A percentile compares a stretch with the other conserved stretches of the same genome.
Evolutionary conservation across 179 eudicot species (phyloP).

Genomic region (Monotropa hypopitys): DNA sequence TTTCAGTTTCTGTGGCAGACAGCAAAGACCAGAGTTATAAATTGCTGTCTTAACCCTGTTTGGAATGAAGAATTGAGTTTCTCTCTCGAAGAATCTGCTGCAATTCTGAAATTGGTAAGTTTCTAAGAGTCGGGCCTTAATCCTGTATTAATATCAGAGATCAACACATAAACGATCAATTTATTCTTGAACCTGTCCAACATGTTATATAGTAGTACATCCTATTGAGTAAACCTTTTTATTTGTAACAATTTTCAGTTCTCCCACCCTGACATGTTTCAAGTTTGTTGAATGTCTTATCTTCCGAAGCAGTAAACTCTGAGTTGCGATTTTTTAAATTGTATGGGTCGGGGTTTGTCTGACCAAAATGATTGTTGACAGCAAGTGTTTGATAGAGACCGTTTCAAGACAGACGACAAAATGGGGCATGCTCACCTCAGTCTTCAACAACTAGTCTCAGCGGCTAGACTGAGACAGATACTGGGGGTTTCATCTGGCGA

Average conservation of each 20-base stretch:
- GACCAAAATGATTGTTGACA: constrained; percentile 12
- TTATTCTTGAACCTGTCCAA: neutral
- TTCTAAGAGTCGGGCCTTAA: neutral
- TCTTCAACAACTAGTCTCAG: constrained; percentile 51
- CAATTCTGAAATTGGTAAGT: constrained; percentile 38
- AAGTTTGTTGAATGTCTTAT: neutral
- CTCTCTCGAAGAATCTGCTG: constrained; percentile 34
- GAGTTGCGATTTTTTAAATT: neutral
- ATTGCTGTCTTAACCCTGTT: constrained; percentile 61
- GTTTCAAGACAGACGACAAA: constrained; percentile 69
- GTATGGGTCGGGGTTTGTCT: neutral
- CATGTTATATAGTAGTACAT: too few species aligned
- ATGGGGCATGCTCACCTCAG: constrained; percentile 53
- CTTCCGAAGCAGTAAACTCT: neutral
- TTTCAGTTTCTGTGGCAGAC: constrained; percentile 21
- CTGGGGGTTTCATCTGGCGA: constrained; percentile 39
- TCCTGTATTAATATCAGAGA: neutral
- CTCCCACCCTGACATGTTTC: neutral
- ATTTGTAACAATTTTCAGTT: neutral
- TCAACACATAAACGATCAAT: neutral
- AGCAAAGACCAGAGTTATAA: constrained; percentile 62
- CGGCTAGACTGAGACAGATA: constrained; percentile 48
- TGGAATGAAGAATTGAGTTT: constrained; percentile 69
- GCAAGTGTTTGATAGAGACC: constrained; percentile 71
- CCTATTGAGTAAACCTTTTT: neutral